Evolutionary conservation across 1,284 basidiomycete species (phyloP), one percentile per base, ranked within the genome.

Genomic region (Tilletia horrida): DNA sequence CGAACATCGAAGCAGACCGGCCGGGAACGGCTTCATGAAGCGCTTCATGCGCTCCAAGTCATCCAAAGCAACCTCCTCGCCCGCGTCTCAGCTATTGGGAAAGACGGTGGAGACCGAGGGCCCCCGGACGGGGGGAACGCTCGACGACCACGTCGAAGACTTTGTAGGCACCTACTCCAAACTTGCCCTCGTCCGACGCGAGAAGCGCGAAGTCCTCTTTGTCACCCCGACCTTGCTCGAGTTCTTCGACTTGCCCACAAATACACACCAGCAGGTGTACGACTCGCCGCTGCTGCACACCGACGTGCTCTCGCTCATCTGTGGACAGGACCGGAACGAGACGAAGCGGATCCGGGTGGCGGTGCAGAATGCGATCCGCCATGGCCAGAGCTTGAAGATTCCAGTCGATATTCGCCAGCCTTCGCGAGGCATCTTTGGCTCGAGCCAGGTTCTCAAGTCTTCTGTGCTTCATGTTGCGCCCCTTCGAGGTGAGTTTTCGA

Each of bases 201-300:
- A 65, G 25, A 71, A 71, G 48, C 52, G 71, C 23, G 66, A 71
- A 35, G 59, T 71, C 50, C 57, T 72, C 29, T 72, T 71, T 66
- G 68, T 65, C 0, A 70, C 67, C 23, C 21, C 47, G n/a, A 43
- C 40, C 27, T 25, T 66, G 48, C 64, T 70, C 43, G 16, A 61
- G 4, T 62, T 61, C 47, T 57, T 71, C 35, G 66, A 62, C 25
- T 43, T 68, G 18, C 61, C 66, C n/a, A 48, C 47, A 16, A 35
- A n/a, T 1, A 61, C 63, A 14, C 42, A 25, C 35, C 16, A 31
- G 21, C 52, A 69, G 59, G 29, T 67, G 25, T 40, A 59, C 55
- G 55, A 63, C 23, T 70, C 69, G 4, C 25, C 64, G 11, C 44
- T 70, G 7, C 45, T 70, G 29, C 67, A 70, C 59, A 45, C 64